Conservation (phyloP, 768 basidiomycete species). For the Psilocybe subaeruginosa region DNA sequence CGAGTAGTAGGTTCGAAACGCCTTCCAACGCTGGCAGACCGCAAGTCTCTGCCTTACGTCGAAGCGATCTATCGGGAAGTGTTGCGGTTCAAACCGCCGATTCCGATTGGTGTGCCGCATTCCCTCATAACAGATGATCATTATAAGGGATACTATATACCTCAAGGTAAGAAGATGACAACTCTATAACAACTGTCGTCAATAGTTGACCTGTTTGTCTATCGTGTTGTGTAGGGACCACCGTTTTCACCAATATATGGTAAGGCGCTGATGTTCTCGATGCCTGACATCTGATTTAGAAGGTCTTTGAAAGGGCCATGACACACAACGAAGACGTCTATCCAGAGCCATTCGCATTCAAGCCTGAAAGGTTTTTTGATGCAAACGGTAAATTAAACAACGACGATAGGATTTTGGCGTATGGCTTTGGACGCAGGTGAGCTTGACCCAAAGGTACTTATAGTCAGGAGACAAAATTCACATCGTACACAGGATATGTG, state of each 20-base stretch:
- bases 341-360: background rate
- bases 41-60: constrained; percentile 25
- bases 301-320: background rate
- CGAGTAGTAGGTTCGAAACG: constrained; percentile 25
- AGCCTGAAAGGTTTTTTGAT: constrained; percentile 1
- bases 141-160: constrained; percentile 20
- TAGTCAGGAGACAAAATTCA: background rate
- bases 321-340: background rate
- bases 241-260: background rate
- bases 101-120: constrained; percentile 23
- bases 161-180: constrained; percentile 11
- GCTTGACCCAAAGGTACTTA: background rate
- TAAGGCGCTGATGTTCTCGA: background rate
- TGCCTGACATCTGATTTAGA: background rate
- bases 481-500: constrained; percentile 7
- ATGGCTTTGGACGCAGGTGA: constrained; percentile 3
- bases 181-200: background rate
- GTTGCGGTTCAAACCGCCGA: constrained; percentile 20
- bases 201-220: background rate
- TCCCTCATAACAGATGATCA: constrained; percentile 22
- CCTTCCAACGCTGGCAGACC: constrained; percentile 26
- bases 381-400: constrained; percentile 7
- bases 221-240: background rate
- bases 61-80: constrained; percentile 18
- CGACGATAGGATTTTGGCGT: constrained; percentile 5